Conservation (phyloP, 2,329 filamentous ascomycete species). For the Macrophomina pseudophaseolina region DNA sequence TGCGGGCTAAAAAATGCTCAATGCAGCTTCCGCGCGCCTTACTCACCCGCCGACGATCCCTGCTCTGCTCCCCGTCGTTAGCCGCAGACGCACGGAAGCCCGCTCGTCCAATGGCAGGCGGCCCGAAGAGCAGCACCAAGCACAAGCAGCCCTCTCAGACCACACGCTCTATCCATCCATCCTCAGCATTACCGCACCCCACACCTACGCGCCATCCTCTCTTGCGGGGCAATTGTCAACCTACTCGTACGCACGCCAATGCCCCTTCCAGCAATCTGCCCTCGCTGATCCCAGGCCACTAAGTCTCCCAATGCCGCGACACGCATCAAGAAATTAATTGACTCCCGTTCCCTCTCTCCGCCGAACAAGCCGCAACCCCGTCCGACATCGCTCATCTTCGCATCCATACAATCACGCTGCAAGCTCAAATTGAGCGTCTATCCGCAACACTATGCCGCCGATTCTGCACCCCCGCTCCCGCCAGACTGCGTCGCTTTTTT, state of each 20-base stretch:
- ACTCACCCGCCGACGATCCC: slow-evolving; percentile 5
- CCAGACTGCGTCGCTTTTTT: slow-evolving; percentile 92
- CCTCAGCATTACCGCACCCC: slow-evolving; percentile 5
- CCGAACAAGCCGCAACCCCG: neutral
- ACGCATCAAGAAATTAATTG: neutral
- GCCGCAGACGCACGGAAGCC: neutral
- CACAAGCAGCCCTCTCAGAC: slow-evolving; percentile 1
- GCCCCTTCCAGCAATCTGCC: neutral
- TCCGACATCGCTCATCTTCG: neutral
- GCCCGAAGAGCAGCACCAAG: neutral
- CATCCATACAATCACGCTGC: neutral
- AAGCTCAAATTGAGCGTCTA: neutral
- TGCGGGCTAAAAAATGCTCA: neutral
- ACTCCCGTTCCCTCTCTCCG: neutral
- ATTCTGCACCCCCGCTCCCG: slow-evolving; percentile 91
- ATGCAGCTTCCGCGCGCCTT: neutral
- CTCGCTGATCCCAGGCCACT: neutral
- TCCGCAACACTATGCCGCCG: slow-evolving; percentile 66
- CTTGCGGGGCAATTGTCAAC: neutral
- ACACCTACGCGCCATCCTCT: slow-evolving; percentile 2
- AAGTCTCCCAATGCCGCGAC: slow-evolving; percentile 19
- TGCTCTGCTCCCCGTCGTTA: neutral
- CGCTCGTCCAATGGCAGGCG: neutral
- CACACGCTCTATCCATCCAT: neutral
- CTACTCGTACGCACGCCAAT: slow-evolving; percentile 12